A percentile compares a stretch with the other conserved stretches of the same genome.
phyloP scores from a whole-genome alignment of 176 grass and related monocot genomes.

The Calamus simplicifolius region DNA sequence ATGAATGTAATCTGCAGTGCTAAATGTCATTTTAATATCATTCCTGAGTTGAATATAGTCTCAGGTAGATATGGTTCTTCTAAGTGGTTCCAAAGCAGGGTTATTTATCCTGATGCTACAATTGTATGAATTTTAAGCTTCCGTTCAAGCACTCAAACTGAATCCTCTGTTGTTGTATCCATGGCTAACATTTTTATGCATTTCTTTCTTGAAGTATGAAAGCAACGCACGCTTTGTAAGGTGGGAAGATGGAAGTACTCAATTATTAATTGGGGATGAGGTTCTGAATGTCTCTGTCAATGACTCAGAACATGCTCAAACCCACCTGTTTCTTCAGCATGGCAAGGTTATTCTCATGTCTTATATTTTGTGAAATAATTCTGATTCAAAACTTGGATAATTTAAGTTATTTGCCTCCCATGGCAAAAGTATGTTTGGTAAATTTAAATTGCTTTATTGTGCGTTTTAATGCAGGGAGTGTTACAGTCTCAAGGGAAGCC shows the following conservation, averaged over 20 bases:
- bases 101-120: too few relatives aligned
- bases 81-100: too few relatives aligned
- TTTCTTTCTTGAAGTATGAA: constrained; percentile 53
- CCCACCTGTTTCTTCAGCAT: constrained; percentile 79
- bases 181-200: constrained; percentile 1
- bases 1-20: too few relatives aligned
- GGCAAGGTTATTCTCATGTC: constrained; percentile 49
- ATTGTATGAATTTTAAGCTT: too few relatives aligned
- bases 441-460: too few relatives aligned
- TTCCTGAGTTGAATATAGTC: too few relatives aligned
- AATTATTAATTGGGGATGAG: constrained; percentile 93
- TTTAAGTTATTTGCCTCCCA: background rate
- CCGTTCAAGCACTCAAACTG: too few relatives aligned
- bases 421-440: too few relatives aligned
- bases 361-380: constrained; percentile 1
- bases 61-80: too few relatives aligned
- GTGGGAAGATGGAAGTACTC: constrained; percentile 95
- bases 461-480: constrained; percentile 47
- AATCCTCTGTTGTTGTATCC: too few relatives aligned
- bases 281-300: constrained; percentile 94
- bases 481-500: constrained; percentile 98
- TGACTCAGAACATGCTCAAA: constrained; percentile 81
- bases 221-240: constrained; percentile 96
- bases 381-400: background rate
- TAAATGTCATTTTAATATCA: too few relatives aligned